Base-by-base conservation (phyloP, 1,139 yeast genomes). In the Blastobotrys ciferrii region DNA sequence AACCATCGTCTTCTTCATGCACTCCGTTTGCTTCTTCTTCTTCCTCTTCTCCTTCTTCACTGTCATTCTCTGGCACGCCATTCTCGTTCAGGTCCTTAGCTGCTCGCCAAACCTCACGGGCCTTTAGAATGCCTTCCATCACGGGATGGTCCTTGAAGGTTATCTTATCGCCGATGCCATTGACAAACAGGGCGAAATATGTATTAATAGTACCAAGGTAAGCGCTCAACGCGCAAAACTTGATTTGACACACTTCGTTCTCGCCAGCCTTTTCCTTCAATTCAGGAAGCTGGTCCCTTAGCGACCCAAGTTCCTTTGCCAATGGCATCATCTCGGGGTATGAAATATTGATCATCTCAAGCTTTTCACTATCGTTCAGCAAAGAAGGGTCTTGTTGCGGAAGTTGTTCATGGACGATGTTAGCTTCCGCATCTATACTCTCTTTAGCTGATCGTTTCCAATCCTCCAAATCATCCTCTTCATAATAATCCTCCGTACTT, bases 251-350 rank as follows among this genome's bases (percentile, higher is more conserved):
- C 5, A 76, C 69, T 46, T 51, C 43, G 12, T 49, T 42, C 4
- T 52, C 48, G 15, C 43, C 35, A 57, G 45, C 50, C 42, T 11
- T 52, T 36, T 42, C 57, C 25, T 56, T 54, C 17, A 77, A 58
- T 0, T 60, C 65, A 7, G 71, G 69, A 15, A 86, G 69, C 15
- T 69, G 63, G 1, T 77, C 77, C 36, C 73, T 70, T 48, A 84
- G 68, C 15, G 63, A 60, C 18, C 72, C 62, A 45, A 84, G 72
- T 63, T 92, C 98, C 53, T 78, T 76, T 12, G 86, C 69, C 42
- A 92, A 71, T 1, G 96, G 96, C 28, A 80, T 66, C 55, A 87
- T 86, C 66, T 92, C 98, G 0, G 98, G 98, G 61, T 85, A 65
- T 43, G 61, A 55, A 4, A 56, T 56, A 42, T 64, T 57, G 33